These are phyloP conservation scores for Litchi chinensis DNA, from an alignment of 345 rosid species.

Conservation along the genomic window DNA sequence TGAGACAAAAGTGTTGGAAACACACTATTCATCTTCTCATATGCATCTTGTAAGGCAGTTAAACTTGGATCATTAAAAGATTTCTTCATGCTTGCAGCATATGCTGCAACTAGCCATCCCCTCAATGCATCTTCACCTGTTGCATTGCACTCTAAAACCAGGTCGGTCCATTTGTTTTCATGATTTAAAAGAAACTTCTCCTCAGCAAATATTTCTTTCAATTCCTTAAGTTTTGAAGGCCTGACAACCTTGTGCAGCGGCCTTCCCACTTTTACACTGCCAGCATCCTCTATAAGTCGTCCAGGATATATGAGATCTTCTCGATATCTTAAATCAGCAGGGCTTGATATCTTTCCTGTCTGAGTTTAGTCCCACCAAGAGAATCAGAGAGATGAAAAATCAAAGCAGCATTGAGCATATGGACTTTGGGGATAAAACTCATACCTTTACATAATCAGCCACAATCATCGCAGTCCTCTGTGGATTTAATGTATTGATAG, in stretches of 20 bases:
- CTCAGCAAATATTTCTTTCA: conserved; percentile 61
- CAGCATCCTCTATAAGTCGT: conserved; percentile 77
- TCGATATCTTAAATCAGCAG: conserved; percentile 73
- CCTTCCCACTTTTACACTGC: conserved; percentile 81
- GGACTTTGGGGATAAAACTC: conserved; percentile 14
- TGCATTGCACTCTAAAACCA: conserved; percentile 80
- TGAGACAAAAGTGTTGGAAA: conserved; percentile 59
- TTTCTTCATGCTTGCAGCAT: conserved; percentile 47
- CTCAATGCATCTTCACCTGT: conserved; percentile 87
- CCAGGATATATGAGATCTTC: conserved; percentile 85
- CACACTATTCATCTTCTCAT: conserved; percentile 56
- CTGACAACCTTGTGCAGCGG: conserved; percentile 59
- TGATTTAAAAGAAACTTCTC: conserved; percentile 71
- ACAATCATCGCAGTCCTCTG: conserved; percentile 87
- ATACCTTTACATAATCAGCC: conserved; percentile 81
- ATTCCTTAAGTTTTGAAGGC: conserved; percentile 64
- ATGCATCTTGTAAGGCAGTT: conserved; percentile 55
- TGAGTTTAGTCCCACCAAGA: conserved; percentile 31
- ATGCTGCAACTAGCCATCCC: conserved; percentile 96
- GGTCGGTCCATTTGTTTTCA: conserved; percentile 61
- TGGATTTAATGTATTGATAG: conserved; percentile 89
- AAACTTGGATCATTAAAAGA: conserved; percentile 34
- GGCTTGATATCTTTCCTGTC: conserved; percentile 80
- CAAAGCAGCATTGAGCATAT: conserved; percentile 5
- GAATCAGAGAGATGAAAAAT: conserved; percentile 24